phyloP scores from a whole-genome alignment of 2,329 filamentous ascomycete genomes.

The Shiraia bambusicola region DNA sequence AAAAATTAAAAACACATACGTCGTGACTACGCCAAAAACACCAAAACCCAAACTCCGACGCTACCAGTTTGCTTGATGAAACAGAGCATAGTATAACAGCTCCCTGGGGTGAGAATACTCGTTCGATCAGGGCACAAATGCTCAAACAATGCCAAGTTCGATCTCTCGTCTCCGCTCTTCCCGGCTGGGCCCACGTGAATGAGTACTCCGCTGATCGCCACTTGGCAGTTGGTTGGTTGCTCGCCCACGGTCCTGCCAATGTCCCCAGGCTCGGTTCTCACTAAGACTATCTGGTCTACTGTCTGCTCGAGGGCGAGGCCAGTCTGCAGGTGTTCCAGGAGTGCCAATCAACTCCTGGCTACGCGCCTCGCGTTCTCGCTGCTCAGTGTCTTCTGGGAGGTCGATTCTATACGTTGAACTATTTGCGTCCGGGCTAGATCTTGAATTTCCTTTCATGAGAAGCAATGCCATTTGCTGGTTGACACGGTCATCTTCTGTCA shows the following conservation, averaged over 20 bases:
- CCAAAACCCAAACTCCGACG: conserved; percentile 15
- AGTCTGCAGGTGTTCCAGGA: conserved; percentile 25
- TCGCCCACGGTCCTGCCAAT: conserved; percentile 35
- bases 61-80: conserved; percentile 7
- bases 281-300: conserved; percentile 32
- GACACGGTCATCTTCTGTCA: conserved; percentile 53
- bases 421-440: conserved; percentile 36
- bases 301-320: conserved; percentile 24
- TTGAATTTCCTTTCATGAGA: conserved; percentile 41
- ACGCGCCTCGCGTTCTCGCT: conserved; percentile 24
- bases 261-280: conserved; percentile 33
- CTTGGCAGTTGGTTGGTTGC: conserved; percentile 29
- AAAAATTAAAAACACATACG: background rate
- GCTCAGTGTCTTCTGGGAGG: conserved; percentile 38
- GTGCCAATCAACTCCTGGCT: conserved; percentile 38
- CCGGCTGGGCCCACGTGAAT: conserved; percentile 40
- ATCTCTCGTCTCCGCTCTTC: conserved; percentile 46
- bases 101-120: background rate
- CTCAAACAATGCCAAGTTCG: conserved; percentile 36
- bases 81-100: conserved; percentile 1
- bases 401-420: conserved; percentile 49
- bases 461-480: conserved; percentile 55
- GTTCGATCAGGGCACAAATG: background rate
- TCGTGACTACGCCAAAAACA: conserved; percentile 9
- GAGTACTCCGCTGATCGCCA: conserved; percentile 26